Percentiles rank a stretch among this genome's conserved stretches.
phyloP scores from a whole-genome alignment of 768 basidiomycete species.

The Trametes meyenii region DNA sequence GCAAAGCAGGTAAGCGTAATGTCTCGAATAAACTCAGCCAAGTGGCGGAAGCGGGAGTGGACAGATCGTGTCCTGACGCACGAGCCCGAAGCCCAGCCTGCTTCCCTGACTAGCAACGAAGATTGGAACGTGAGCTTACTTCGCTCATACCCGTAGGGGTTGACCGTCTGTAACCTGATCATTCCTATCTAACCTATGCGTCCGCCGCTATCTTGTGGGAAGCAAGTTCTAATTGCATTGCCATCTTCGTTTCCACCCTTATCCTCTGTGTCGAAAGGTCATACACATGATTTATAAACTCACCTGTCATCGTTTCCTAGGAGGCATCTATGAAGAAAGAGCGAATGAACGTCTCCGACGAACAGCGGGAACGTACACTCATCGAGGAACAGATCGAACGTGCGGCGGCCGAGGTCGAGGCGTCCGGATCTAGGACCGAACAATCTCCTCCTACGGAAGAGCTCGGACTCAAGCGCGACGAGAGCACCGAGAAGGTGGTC shows the following conservation, averaged over 20 bases:
- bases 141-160: too few relatives aligned
- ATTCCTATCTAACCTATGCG: too few relatives aligned
- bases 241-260: too few relatives aligned
- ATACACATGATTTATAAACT: not conserved
- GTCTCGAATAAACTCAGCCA: not conserved
- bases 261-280: too few relatives aligned
- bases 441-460: conserved; percentile 40
- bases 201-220: too few relatives aligned
- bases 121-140: too few relatives aligned
- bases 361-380: conserved; percentile 87
- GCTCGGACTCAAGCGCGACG: conserved; percentile 72
- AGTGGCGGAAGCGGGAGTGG: too few relatives aligned
- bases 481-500: conserved; percentile 72
- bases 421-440: conserved; percentile 32
- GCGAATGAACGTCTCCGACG: conserved; percentile 87
- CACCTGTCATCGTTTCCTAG: conserved; percentile 36
- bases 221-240: too few relatives aligned
- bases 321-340: conserved; percentile 92
- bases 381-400: conserved; percentile 95
- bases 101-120: too few relatives aligned
- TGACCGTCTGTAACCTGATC: too few relatives aligned
- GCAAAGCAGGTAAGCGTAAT: conserved; percentile 71
- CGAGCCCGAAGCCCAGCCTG: too few relatives aligned
- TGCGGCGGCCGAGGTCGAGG: conserved; percentile 55
- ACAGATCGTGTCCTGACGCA: too few relatives aligned